Percentiles rank a stretch among this genome's conserved stretches.
Evolutionary conservation across 192 early-diverging fungal species (phyloP).

Genomic region (Linderina pennispora): DNA sequence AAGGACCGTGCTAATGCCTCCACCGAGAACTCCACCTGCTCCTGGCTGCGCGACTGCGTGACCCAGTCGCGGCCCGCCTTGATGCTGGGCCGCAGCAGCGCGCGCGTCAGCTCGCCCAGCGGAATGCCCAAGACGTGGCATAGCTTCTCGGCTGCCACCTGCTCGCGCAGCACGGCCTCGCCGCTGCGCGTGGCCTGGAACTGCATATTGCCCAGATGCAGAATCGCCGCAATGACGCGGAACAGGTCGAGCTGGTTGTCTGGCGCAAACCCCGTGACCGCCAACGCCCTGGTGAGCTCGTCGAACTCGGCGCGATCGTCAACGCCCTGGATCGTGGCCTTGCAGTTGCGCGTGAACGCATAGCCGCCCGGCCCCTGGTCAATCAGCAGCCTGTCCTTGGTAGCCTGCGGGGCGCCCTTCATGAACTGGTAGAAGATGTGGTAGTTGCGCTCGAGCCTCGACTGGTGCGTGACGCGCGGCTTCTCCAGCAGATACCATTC

Average conservation of each 20-base stretch:
- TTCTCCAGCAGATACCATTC: constrained; percentile 97
- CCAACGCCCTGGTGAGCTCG: constrained; percentile 67
- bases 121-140: constrained; percentile 94
- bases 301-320: constrained; percentile 83
- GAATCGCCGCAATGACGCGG: constrained; percentile 74
- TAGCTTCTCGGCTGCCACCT: constrained; percentile 72
- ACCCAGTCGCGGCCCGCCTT: constrained; percentile 97
- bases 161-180: constrained; percentile 76
- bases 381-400: constrained; percentile 73
- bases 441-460: constrained; percentile 88
- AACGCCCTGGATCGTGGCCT: constrained; percentile 86
- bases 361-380: constrained; percentile 74
- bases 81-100: constrained; percentile 82
- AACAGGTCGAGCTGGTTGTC: constrained; percentile 81
- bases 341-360: constrained; percentile 75
- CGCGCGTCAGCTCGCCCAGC: constrained; percentile 79
- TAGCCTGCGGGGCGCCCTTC: constrained; percentile 67
- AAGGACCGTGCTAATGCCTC: constrained; percentile 88
- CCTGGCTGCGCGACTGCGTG: constrained; percentile 76
- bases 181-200: constrained; percentile 75
- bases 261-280: constrained; percentile 68
- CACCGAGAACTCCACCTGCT: constrained; percentile 81
- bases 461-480: constrained; percentile 91
- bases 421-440: constrained; percentile 99
- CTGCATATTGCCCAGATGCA: constrained; percentile 92